Evolutionary conservation across 441 rosid genomes (phyloP), one percentile per base, ranked within the genome.

Genomic region (Eruca vesicaria): DNA sequence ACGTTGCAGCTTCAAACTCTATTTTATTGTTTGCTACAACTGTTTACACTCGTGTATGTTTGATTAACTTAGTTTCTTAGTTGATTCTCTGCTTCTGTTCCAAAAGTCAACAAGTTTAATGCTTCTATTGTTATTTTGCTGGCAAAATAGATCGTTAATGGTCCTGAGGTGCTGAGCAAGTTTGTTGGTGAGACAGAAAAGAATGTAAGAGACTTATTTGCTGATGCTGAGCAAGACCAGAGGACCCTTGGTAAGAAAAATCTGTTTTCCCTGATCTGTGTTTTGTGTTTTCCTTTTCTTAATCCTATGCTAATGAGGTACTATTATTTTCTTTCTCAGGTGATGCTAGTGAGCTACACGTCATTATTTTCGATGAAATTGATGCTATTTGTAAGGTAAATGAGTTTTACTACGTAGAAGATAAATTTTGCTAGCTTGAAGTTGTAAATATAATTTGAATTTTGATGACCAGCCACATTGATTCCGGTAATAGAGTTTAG

Each of bases 101-200:
- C 33, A 31, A 58, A 58, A 63, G 23, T 66, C 66, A 29, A 52
- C 45, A 61, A 52, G 23, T 38, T 21, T 63, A 41, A 78, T 63
- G 50, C 19, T 41, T 52, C 36, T 58, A 41, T 43, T 70, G 73
- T 81, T 62, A 58, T 53, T 53, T 19, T 53, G 12, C 63, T 6
- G 45, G 45, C 45, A 61, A 33, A 5, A 33, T 61, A 95, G 98
- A 91, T 95, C 74, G 89, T 95, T 59, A 96, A 96, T 83, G 98
- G 99, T 70, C 99, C 98, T 78, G 99, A 96, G 88, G 97, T 96
- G 68, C 84, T 96, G 35, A 96, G 99, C 88, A 96, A 96, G 90
- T 93, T 90, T 86, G 99, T 96, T 73, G 97, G 99, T 84, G 98
- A 96, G 87, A 91, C 99, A n/a, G 98, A 96, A 81, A 96, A 96